Evolutionary conservation across 768 basidiomycete species (phyloP), one percentile per base, ranked within the genome.

Genomic region (Xerocomellus intermedius): DNA sequence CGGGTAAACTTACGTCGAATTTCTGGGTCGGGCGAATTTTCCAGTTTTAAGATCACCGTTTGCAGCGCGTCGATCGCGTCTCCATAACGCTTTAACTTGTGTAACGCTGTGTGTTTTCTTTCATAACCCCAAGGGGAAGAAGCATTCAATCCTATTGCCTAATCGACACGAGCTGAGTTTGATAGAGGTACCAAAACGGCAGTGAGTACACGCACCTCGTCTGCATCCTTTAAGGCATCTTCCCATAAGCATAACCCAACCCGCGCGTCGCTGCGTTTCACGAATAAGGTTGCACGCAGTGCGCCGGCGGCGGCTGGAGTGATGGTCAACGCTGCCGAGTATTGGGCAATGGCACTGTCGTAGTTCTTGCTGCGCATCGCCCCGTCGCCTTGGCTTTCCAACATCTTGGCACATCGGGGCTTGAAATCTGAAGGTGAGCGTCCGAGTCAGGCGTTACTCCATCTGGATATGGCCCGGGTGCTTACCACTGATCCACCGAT

Each of bases 91-190:
- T 33, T 16, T 24, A 64, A 30, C 38, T 16, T 21, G 41, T 54
- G 60, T 28, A 64, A 42, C 5, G 52, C 55, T 33, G 52, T 36
- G 2, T 66, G 57, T 24, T 50, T 59, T 39, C 48, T 57, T 55
- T 63, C 45, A n/a, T 63, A 60, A 22, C 57, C 55, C 26, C 47
- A 46, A 1, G 57, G 64, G 1, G 57, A 65, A 37, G 44, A 63
- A 33, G 53, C 52, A n/a, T 52, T 10, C 14, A 39, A 17, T 33
- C 16, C 24, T 8, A 59, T 56, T 4, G 51, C 64, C 64, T 65
- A 32, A 28, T 33, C 16, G 14, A 32, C 28, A 9, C 38, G 3
- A 36, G 19, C 1, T 17, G 13, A 22, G 10, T 44, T 42, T 1
- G 9, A 50, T 13, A 3, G 14, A 39, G 14, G 24, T 6, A 24